These are phyloP conservation scores for Symbiotaphrina buchneri DNA, from an alignment of 495 filamentous ascomycete species.

Conservation along the genomic window DNA sequence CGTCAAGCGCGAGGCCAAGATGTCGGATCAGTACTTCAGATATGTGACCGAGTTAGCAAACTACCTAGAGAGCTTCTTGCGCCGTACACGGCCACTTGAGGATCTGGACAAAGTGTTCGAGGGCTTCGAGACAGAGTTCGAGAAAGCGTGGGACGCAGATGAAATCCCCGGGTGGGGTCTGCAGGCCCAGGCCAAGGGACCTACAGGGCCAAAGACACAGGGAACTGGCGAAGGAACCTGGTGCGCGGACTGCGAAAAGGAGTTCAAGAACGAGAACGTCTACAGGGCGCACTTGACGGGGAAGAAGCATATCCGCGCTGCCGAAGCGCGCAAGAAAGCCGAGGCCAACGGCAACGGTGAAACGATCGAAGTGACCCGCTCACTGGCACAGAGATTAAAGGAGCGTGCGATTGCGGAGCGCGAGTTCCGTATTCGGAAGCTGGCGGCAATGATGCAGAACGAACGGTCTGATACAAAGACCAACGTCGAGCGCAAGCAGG, in stretches of 20 bases:
- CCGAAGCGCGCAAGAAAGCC: slow-evolving; percentile 26
- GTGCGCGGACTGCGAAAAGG: slow-evolving; percentile 80
- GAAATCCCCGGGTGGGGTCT: slow-evolving; percentile 61
- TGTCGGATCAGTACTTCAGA: slow-evolving; percentile 74
- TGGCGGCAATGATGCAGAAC: slow-evolving; percentile 51
- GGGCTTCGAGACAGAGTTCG: slow-evolving; percentile 60
- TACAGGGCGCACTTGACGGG: slow-evolving; percentile 74
- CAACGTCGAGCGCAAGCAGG: slow-evolving; percentile 84
- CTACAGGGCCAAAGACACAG: slow-evolving; percentile 22
- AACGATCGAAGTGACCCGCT: slow-evolving; percentile 12
- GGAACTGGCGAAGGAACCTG: slow-evolving; percentile 48
- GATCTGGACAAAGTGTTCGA: slow-evolving; percentile 59
- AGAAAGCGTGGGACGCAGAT: slow-evolving; percentile 56
- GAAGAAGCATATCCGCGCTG: slow-evolving; percentile 78
- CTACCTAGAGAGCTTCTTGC: slow-evolving; percentile 75
- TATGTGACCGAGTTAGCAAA: slow-evolving; percentile 60
- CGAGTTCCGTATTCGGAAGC: slow-evolving; percentile 58
- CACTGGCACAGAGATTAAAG: slow-evolving; percentile 44
- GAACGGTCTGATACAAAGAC: slow-evolving; percentile 68
- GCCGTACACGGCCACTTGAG: slow-evolving; percentile 58
- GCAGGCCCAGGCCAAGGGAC: slow-evolving; percentile 20
- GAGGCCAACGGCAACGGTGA: slow-evolving; percentile 7
- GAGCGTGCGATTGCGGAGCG: slow-evolving; percentile 80
- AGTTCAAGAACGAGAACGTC: slow-evolving; percentile 88
- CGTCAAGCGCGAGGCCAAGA: slow-evolving; percentile 58